Evolutionary conservation across 495 filamentous ascomycete species (phyloP), one percentile per base, ranked within the genome.

Genomic region (Wilcoxina mikolae): DNA sequence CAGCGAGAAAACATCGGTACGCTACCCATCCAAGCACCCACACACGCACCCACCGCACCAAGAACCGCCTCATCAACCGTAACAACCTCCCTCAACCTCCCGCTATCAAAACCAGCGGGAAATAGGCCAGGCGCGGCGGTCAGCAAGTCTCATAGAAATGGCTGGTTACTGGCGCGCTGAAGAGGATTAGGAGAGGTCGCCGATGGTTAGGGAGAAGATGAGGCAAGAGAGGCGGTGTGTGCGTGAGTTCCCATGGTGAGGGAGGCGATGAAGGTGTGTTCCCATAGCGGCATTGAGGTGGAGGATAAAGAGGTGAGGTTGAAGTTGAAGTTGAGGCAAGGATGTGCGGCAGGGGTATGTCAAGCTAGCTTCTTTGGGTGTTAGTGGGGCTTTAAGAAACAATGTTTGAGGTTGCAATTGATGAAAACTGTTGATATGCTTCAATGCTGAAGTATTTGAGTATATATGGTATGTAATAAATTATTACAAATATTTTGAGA

Each of bases 141-240:
- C 11, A 98, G 75, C 0, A 94, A 2, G 90, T 98, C 43, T 94
- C 80, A 9, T 71, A 49, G 50, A 84, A 71, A 65, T 95, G 88
- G 0, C 87, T 89, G 17, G 86, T 87, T 50, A 91, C 67, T 0
- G 91, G 91, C 12, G 90, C 91, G 56, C 91, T 93, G 69, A 95
- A 90, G 51, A 95, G 79, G 63, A 96, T 73, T 58, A 93, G 74
- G 35, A 85, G 65, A n/a, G n/a, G n/a, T n/a, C n/a, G n/a, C n/a
- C n/a, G n/a, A n/a, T n/a, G n/a, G n/a, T n/a, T 55, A 83, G 67
- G 35, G 82, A 76, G 12, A 87, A 71, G 49, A 83, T n/a, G n/a
- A n/a, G n/a, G n/a, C n/a, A n/a, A n/a, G n/a, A n/a, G n/a, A n/a
- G n/a, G n/a, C n/a, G n/a, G n/a, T n/a, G n/a, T n/a, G n/a, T n/a